A percentile compares a stretch with the other conserved stretches of the same genome.
Conservation (phyloP, 148 eudicot species). For the Camellia lanceoleosa region DNA sequence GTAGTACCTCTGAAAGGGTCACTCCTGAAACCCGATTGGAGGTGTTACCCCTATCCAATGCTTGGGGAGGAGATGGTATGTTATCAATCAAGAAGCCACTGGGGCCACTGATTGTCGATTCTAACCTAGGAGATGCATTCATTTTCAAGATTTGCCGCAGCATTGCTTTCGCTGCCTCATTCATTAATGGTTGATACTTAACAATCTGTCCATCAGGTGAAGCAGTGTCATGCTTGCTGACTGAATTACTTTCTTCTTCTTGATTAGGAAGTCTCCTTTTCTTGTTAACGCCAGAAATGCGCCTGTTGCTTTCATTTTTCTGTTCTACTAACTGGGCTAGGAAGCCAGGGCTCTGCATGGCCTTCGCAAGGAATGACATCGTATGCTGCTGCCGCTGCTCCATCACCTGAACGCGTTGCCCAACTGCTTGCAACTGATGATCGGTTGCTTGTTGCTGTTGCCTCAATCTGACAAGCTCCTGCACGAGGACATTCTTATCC, state of each 20-base stretch:
- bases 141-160: constrained; percentile 57
- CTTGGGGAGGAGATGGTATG: constrained; percentile 28
- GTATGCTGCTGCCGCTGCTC: constrained; percentile 69
- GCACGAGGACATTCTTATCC: constrained; percentile 80
- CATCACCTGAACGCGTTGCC: constrained; percentile 76
- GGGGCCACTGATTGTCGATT: constrained; percentile 39
- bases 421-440: constrained; percentile 61
- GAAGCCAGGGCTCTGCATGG: constrained; percentile 77
- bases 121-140: constrained; percentile 44
- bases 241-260: constrained; percentile 46
- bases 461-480: constrained; percentile 73
- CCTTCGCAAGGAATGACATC: constrained; percentile 90
- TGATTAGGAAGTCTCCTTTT: constrained; percentile 72
- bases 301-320: constrained; percentile 52
- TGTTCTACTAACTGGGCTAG: constrained; percentile 66
- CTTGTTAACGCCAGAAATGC: constrained; percentile 51
- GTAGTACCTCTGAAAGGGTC: constrained; percentile 55
- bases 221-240: constrained; percentile 25
- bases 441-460: constrained; percentile 77
- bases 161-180: constrained; percentile 79
- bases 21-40: constrained; percentile 40
- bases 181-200: constrained; percentile 72
- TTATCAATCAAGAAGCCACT: constrained; percentile 49
- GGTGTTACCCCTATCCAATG: constrained; percentile 33
- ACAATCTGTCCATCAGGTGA: constrained; percentile 56